Evolutionary conservation across 1,284 basidiomycete genomes (phyloP), one percentile per base, ranked within the genome.

Genomic region (Coniophora puteana): DNA sequence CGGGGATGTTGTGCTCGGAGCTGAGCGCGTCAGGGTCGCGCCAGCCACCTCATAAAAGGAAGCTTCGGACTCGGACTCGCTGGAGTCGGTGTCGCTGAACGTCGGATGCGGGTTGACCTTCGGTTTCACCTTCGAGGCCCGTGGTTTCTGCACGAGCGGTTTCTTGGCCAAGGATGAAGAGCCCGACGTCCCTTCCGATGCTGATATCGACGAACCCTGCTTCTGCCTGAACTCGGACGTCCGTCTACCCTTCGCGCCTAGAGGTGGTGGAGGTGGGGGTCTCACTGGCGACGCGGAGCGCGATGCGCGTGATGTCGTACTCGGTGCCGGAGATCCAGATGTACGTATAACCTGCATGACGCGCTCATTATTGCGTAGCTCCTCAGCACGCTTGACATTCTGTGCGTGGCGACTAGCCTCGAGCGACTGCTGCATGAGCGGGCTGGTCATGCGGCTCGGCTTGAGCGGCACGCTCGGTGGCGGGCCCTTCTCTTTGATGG

Each of bases 311-410:
- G 59, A 59, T 1, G 59, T 47, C 1, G 52, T 56, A 59, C 81
- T 81, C 22, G 88, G 67, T 5, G n/a, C n/a, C n/a, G n/a, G n/a
- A n/a, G n/a, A n/a, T n/a, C n/a, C n/a, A n/a, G n/a, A n/a, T n/a
- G n/a, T n/a, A n/a, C n/a, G n/a, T n/a, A n/a, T n/a, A 5, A 88
- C 78, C 52, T 81, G 76, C 43, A 85, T 62, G n/a, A 85, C 71
- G 14, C 83, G 68, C 53, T 83, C 79, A 47, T 76, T 72, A 55
- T 83, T 82, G n/a, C 83, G 65, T 45, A 74, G 70, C 34, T 76
- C 75, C 51, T 86, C 80, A 0, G 75, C 78, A 39, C 74, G 74
- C 58, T 85, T 84, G 58, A 84, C 65, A 7, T 71, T 72, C 55
- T 83, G 78, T 4, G 75, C 85, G 0, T 76, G 73, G 47, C 82